Percentiles rank a stretch among this genome's conserved stretches.
Evolutionary conservation across 2,329 filamentous ascomycete species (phyloP).

Genomic region (Sordariomycetes sp.): DNA sequence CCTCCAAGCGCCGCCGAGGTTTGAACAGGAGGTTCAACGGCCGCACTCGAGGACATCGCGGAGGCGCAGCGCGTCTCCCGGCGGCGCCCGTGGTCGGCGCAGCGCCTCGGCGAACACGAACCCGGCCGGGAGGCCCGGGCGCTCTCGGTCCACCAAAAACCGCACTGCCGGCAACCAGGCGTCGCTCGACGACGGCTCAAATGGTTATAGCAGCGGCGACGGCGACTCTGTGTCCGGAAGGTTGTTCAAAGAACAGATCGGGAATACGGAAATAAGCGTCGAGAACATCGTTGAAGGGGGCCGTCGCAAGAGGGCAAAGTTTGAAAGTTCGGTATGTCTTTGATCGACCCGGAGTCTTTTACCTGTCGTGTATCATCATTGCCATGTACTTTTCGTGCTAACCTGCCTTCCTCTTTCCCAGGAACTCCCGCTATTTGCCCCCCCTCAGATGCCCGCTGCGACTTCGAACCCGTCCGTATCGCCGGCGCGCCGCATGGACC

Average conservation of each 20-base stretch:
- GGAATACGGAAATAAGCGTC: conserved; percentile 92
- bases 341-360: neutral
- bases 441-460: conserved; percentile 82
- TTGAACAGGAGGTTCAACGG: conserved; percentile 49
- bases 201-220: conserved; percentile 80
- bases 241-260: conserved; percentile 65
- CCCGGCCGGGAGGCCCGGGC: conserved; percentile 44
- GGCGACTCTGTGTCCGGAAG: conserved; percentile 53
- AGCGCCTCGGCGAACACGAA: conserved; percentile 58
- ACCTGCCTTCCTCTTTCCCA: conserved; percentile 21
- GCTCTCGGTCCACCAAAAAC: conserved; percentile 53
- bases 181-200: conserved; percentile 51
- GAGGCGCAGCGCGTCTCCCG: conserved; percentile 67
- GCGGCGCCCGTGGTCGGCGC: conserved; percentile 52
- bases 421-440: conserved; percentile 92
- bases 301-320: conserved; percentile 85
- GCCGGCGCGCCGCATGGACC: conserved; percentile 67
- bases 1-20: conserved; percentile 32
- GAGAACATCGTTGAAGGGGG: conserved; percentile 98
- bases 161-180: conserved; percentile 31
- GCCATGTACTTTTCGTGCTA: conserved; percentile 2
- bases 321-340: conserved; percentile 74
- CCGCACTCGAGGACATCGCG: conserved; percentile 58
- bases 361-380: neutral
- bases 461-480: conserved; percentile 98